Base-by-base conservation (phyloP, 805 yeast species). In the Lachancea kluyveri region DNA sequence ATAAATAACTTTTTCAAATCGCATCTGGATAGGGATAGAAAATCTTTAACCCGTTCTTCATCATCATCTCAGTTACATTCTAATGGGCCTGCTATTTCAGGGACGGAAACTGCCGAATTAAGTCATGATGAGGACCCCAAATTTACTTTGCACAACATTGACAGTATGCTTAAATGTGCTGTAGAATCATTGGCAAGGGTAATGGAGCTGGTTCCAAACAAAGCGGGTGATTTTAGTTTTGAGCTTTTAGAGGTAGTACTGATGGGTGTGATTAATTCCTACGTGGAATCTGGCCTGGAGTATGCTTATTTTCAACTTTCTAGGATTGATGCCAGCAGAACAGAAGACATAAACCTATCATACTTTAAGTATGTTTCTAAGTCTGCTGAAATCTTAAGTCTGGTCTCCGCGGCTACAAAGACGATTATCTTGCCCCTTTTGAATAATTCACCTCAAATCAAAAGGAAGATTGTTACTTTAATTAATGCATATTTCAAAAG, bases 101-200 rank as follows among this genome's bases (percentile, higher is more conserved):
- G n/a, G n/a, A n/a, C n/a, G n/a, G 17, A 35, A 11, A 21, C 12
- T 15, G 30, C 30, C 17, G 30, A 43, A 13, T 35, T 26, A 9
- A 31, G 8, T 12, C 30, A 24, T 12, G n/a, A n/a, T 16, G 29
- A 31, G 12, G 52, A 42, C 17, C 34, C 36, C 3, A 50, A 51
- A 18, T 50, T 68, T 24, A 52, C 57, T 18, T 50, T 79, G 5
- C 45, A 59, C 10, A 60, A 65, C 16, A 76, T 83, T 2, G 88
- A 84, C 42, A 60, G 66, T 3, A 70, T 84, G 35, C 61, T 86
- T 24, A 78, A 77, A 42, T 72, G 82, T 11, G 70, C 79, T 6
- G 79, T 85, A 21, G 96, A 87, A 57, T 70, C 88, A 1, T 64
- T 86, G 4, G 79, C 88, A 2, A 67, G 96, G 50, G 65, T 80